Percentiles rank a stretch among this genome's conserved stretches.
Evolutionary conservation across 768 basidiomycete species (phyloP).

Genomic region (Piloderma croceum): DNA sequence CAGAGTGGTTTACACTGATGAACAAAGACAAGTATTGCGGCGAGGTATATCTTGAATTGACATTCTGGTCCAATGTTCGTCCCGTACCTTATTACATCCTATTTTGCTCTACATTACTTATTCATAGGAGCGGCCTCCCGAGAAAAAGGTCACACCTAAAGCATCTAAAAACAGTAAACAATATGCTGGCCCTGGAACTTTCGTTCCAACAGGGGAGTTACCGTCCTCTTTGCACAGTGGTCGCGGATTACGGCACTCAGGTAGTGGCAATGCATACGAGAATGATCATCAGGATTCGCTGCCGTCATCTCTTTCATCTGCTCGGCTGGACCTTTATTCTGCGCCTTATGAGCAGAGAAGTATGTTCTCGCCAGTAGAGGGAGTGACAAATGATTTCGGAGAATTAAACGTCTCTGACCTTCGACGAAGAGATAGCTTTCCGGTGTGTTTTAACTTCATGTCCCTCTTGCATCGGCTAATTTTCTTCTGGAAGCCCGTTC

Average conservation of each 20-base stretch:
- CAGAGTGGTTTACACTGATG: constrained; percentile 92
- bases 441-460: constrained; percentile 51
- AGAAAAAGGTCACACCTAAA: constrained; percentile 53
- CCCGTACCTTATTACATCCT: neutral
- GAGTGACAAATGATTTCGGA: constrained; percentile 57
- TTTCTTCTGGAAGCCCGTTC: constrained; percentile 30
- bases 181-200: constrained; percentile 77
- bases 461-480: too few relatives aligned
- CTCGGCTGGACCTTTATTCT: constrained; percentile 62
- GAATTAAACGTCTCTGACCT: constrained; percentile 54
- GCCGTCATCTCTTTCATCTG: constrained; percentile 59
- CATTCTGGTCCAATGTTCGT: constrained; percentile 92
- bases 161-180: constrained; percentile 48
- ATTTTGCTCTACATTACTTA: neutral
- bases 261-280: constrained; percentile 5
- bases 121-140: constrained; percentile 71
- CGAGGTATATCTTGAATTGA: constrained; percentile 93
- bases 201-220: constrained; percentile 47
- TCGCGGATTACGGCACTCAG: constrained; percentile 19
- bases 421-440: constrained; percentile 51
- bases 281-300: constrained; percentile 45
- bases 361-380: constrained; percentile 41
- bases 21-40: constrained; percentile 92
- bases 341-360: constrained; percentile 64
- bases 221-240: constrained; percentile 21